A percentile compares a stretch with the other conserved stretches of the same genome.
Conservation (phyloP, 169 alveolate species). For the Cryptosporidium meleagridis region DNA sequence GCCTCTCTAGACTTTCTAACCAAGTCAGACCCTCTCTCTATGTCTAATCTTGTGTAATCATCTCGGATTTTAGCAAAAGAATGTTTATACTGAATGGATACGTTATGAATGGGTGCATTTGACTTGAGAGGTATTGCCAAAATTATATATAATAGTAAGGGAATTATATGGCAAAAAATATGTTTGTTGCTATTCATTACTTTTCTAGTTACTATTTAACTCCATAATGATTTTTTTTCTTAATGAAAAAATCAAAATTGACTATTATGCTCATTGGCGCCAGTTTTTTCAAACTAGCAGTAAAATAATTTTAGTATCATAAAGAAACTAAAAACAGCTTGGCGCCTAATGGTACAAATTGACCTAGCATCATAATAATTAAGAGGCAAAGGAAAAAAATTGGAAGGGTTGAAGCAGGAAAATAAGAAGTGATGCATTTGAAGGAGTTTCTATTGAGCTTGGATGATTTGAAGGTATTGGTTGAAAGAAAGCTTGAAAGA, state of each 20-base stretch:
- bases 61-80: neutral
- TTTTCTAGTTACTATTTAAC: neutral
- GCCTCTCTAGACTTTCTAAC: neutral
- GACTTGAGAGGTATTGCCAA: neutral
- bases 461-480: slow-evolving; percentile 15
- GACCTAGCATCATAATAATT: neutral
- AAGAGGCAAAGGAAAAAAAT: neutral
- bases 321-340: neutral
- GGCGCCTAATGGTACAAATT: neutral
- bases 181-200: neutral
- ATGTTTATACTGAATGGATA: neutral
- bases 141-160: neutral
- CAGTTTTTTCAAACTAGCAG: neutral
- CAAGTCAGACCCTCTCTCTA: slow-evolving; percentile 6
- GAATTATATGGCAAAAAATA: neutral
- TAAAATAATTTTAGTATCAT: no score
- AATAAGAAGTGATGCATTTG: neutral
- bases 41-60: slow-evolving; percentile 4
- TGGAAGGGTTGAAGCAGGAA: neutral
- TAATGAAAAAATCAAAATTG: neutral
- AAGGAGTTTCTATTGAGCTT: neutral
- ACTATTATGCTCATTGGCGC: neutral
- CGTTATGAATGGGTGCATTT: neutral
- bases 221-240: neutral
- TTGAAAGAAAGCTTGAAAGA: neutral